Base-by-base conservation (phyloP, 2,329 filamentous ascomycete species). In the Ramichloridium luteum region DNA sequence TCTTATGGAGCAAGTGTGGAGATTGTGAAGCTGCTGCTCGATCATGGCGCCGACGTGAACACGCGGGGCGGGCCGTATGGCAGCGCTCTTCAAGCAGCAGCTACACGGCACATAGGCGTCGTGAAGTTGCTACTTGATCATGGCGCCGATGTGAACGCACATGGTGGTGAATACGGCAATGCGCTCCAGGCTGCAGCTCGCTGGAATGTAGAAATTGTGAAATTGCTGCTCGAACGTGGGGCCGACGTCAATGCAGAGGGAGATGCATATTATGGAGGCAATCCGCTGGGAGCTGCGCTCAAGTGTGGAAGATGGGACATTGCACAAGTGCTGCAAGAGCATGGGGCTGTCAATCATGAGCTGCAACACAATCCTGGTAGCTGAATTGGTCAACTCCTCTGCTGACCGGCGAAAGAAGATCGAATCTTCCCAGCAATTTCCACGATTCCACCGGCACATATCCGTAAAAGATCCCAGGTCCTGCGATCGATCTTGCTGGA, bases 171-270 rank as follows among this genome's bases (percentile, higher is more conserved):
- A 33, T 42, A 44, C 6, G 36, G 45, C 2, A 44, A 40, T 6
- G 33, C 43, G 6, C 28, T 46, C 9, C 41, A 47, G 20, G 37
- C 39, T 16, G 45, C 46, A 8, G 35, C 41, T 3, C 39, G 42
- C 27, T 31, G 36, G 1, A 31, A 38, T 26, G 4, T 37, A 5
- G 23, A 30, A 9, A 31, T 48, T 10, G 35, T 43, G 4, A n/a
- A 36, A 10, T 4, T 22, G 23, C 29, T 47, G 6, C 14, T 47
- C 4, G 34, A 39, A 6, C 16, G 13, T 18, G 38, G 35, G 13
- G 45, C 42, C 2, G 16, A 32, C 10, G 38, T 41, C n/a, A 38
- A 43, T 13, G 39, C 18, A n/a, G n/a, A n/a, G n/a, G n/a, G n/a
- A n/a, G n/a, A n/a, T n/a, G n/a, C n/a, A n/a, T n/a, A n/a, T n/a